Evolutionary conservation across 2,329 filamentous ascomycete species (phyloP).

Genomic region (Trichoderma hamatum): DNA sequence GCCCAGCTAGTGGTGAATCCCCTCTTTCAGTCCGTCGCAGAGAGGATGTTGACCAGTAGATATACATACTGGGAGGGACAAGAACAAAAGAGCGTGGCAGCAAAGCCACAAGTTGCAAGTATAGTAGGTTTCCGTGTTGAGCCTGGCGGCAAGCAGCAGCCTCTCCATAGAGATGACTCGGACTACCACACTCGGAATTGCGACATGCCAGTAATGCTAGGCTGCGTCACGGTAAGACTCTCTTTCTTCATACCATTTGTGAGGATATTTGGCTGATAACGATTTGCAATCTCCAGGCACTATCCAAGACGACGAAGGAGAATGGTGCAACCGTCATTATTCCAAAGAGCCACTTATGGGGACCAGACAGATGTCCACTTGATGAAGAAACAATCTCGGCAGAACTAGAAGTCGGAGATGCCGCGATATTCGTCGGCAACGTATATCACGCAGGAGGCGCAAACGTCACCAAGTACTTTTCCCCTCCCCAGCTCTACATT

Average conservation of each 20-base stretch:
- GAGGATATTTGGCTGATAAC: not conserved
- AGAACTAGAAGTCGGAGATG: slow-evolving; percentile 46
- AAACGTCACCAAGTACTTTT: slow-evolving; percentile 38
- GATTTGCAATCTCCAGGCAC: slow-evolving; percentile 32
- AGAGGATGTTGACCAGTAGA: slow-evolving; percentile 40
- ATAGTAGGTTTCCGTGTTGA: slow-evolving; percentile 45
- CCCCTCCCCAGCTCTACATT: not conserved
- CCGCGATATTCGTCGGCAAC: slow-evolving; percentile 45
- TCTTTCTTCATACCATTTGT: not conserved
- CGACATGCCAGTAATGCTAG: slow-evolving; percentile 44
- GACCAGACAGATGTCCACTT: slow-evolving; percentile 40
- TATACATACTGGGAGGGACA: slow-evolving; percentile 44
- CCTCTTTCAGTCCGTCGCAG: slow-evolving; percentile 41
- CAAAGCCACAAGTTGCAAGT: slow-evolving; percentile 43
- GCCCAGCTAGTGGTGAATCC: slow-evolving; percentile 43
- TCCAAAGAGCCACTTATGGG: slow-evolving; percentile 47
- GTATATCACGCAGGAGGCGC: slow-evolving; percentile 46
- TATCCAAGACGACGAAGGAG: slow-evolving; percentile 45
- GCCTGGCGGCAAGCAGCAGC: slow-evolving; percentile 45
- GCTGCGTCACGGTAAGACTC: slow-evolving; percentile 36
- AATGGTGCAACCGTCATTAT: slow-evolving; percentile 49
- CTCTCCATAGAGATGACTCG: slow-evolving; percentile 44
- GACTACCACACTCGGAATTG: slow-evolving; percentile 37
- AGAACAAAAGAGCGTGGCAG: slow-evolving; percentile 36
- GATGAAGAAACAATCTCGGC: slow-evolving; percentile 45